A percentile compares a stretch with the other conserved stretches of the same genome.
Conservation (phyloP, 2,329 filamentous ascomycete genomes). For the Monilinia polystroma region DNA sequence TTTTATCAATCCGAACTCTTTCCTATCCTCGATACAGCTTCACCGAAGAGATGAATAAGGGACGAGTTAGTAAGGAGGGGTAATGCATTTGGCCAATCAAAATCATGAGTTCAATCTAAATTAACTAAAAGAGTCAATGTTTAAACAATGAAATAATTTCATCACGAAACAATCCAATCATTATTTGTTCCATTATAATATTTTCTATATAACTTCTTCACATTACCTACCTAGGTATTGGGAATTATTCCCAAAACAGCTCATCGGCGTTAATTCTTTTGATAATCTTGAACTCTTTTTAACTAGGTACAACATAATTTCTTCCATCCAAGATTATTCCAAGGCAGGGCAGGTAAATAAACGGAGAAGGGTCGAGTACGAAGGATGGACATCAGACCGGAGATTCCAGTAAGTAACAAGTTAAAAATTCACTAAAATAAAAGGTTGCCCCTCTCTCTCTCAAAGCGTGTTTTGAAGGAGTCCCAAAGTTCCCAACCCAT, state of each 20-base stretch:
- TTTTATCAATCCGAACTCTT: too few species aligned
- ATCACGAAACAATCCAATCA: background rate
- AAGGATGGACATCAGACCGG: constrained; percentile 1
- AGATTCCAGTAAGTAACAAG: constrained; percentile 4
- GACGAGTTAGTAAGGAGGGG: constrained; percentile 20
- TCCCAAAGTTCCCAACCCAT: background rate
- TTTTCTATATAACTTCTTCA: background rate
- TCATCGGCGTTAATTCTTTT: constrained; percentile 2
- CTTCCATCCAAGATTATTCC: too few species aligned
- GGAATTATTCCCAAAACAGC: constrained; percentile 5
- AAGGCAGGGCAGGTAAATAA: too few species aligned
- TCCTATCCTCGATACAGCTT: constrained; percentile 15
- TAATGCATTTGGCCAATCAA: background rate
- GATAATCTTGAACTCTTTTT: background rate
- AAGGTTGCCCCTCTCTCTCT: constrained; percentile 4
- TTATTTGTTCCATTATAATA: background rate
- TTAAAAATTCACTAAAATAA: constrained; percentile 8
- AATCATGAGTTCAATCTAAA: background rate
- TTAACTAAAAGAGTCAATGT: too few species aligned
- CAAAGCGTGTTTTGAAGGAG: too few species aligned
- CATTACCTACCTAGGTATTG: too few species aligned
- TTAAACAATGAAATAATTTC: background rate
- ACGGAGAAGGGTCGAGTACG: too few species aligned
- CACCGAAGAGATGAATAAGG: constrained; percentile 11
- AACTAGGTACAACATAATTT: too few species aligned